phyloP scores from a whole-genome alignment of 164 flowering plant species.

The Nelumbo lutea region DNA sequence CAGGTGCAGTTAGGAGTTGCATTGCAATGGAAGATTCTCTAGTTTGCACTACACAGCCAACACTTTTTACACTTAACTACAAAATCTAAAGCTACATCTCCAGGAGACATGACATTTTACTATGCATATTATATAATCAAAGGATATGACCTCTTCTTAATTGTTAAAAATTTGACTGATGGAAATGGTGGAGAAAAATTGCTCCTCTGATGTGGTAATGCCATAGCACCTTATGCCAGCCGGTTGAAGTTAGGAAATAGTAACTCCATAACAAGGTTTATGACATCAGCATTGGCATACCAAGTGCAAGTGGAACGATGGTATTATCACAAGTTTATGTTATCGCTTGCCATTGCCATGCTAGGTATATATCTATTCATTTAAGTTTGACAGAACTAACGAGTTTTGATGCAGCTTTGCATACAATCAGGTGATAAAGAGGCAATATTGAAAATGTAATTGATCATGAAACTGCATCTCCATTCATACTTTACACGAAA shows the following conservation, averaged over 20 bases:
- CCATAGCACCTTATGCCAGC: no score
- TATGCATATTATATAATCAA: not conserved
- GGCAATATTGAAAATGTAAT: not conserved
- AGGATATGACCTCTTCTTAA: not conserved
- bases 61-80: not conserved
- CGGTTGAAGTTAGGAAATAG: no score
- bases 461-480: not conserved
- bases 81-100: no score
- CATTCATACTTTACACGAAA: not conserved
- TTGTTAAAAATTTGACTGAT: no score
- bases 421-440: not conserved
- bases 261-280: not conserved
- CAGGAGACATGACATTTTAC: no score
- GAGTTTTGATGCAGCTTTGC: not conserved
- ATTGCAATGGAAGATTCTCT: not conserved
- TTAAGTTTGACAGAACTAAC: not conserved
- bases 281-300: not conserved
- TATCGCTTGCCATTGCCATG: no score
- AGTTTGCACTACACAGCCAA: not conserved
- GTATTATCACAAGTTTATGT: no score
- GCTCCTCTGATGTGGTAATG: no score
- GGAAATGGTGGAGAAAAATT: no score
- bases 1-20: not conserved
- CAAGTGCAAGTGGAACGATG: not conserved
- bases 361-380: not conserved